phyloP scores from a whole-genome alignment of 169 alveolate genomes.

The Besnoitia besnoiti region DNA sequence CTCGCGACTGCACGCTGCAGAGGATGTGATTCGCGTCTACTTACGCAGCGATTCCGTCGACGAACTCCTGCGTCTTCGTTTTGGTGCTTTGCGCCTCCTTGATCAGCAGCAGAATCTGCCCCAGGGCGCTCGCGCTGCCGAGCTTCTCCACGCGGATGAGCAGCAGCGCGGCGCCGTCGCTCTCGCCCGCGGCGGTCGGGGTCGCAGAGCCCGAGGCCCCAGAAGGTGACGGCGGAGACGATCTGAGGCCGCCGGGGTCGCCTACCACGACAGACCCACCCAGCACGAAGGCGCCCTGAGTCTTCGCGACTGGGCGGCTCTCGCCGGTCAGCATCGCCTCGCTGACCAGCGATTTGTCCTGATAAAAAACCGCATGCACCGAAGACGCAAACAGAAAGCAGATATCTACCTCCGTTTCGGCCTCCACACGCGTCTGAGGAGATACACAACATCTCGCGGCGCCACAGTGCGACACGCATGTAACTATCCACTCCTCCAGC shows the following conservation, averaged over 20 bases:
- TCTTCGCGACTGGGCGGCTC: conserved; percentile 50
- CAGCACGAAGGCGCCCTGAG: conserved; percentile 26
- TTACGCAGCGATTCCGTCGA: conserved; percentile 44
- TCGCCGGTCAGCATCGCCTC: conserved; percentile 53
- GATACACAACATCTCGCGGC: no score
- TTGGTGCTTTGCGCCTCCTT: conserved; percentile 45
- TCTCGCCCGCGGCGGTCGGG: not conserved
- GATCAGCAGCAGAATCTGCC: conserved; percentile 44
- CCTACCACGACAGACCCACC: conserved; percentile 44
- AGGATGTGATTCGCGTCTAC: not conserved
- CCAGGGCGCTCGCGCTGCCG: conserved; percentile 41
- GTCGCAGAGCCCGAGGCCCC: not conserved
- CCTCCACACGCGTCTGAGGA: not conserved
- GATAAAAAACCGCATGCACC: not conserved
- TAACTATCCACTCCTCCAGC: no score
- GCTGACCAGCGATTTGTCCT: conserved; percentile 36
- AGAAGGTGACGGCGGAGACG: not conserved
- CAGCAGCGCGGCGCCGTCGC: not conserved
- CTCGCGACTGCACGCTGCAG: no score
- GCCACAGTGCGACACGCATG: no score
- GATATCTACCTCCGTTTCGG: not conserved
- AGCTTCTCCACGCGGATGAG: not conserved
- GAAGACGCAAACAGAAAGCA: not conserved
- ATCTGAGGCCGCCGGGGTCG: not conserved
- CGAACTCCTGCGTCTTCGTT: conserved; percentile 23